These are phyloP conservation scores for Saitozyma podzolica DNA, from an alignment of 768 basidiomycete species.

Conservation along the genomic window DNA sequence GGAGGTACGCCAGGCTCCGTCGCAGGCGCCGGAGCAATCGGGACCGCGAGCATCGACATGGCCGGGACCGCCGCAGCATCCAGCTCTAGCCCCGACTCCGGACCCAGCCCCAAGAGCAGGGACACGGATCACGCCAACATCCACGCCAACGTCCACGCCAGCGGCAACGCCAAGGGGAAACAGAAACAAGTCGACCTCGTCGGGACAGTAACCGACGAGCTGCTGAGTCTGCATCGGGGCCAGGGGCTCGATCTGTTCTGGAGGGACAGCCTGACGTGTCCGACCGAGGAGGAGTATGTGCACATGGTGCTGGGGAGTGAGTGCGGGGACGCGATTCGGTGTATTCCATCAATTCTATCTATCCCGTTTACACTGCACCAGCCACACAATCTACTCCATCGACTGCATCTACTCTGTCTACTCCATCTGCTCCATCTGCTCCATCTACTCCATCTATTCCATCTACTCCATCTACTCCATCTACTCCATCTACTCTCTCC, in stretches of 20 bases:
- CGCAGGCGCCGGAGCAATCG: no score
- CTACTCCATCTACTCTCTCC: no score
- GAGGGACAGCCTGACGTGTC: constrained; percentile 87
- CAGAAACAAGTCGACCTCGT: constrained; percentile 58
- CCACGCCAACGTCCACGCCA: not conserved
- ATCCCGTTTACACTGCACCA: not conserved
- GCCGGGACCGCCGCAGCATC: no score
- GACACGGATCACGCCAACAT: not conserved
- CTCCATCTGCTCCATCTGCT: no score
- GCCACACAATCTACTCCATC: not conserved
- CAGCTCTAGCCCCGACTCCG: no score
- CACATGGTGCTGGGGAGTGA: constrained; percentile 94
- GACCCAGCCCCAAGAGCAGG: no score
- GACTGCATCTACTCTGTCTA: no score
- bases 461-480: no score
- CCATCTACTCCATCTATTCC: no score
- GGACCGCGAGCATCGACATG: no score
- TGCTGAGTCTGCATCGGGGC: constrained; percentile 86
- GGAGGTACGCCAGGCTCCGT: no score
- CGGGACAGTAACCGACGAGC: constrained; percentile 74
- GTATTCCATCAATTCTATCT: not conserved
- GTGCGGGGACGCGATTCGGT: constrained; percentile 29
- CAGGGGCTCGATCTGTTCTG: constrained; percentile 94
- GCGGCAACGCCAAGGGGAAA: constrained; percentile 38
- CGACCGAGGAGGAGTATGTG: constrained; percentile 91